Evolutionary conservation across 352 stramenopile genomes (phyloP), one percentile per base, ranked within the genome.

Genomic region (Globisporangium ultimum): DNA sequence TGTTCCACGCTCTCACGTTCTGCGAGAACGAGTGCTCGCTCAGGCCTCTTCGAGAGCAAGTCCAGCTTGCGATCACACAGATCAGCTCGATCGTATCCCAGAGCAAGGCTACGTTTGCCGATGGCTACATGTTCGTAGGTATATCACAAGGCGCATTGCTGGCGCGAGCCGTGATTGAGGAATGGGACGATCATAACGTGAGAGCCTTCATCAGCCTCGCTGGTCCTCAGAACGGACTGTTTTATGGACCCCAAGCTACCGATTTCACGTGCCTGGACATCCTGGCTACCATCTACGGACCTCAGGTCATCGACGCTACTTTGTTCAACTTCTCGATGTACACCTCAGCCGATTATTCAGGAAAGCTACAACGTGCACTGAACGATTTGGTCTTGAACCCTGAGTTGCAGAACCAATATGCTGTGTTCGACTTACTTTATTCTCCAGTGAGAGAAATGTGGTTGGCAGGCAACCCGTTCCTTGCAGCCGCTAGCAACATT

Each of bases 71-170:
- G 20, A 72, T 78, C 54, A 28, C 53, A 1, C 45, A 62, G 47
- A 58, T 77, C 43, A 48, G 41, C 0, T 47, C 15, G 1, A 52
- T 70, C 15, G 52, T 56, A 1, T 41, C 15, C 20, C 64, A 58
- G 20, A 47, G 67, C 42, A 1, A 36, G 0, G 14, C 32, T 0
- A 42, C 40, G 2, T 75, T 64, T 45, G 60, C 57, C 21, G 22
- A 60, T 10, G 70, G 67, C 52, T 78, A 75, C 60, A 51, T 69
- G 51, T 50, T 78, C 41, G 73, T 78, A 20, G 67, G 56, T 12
- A 58, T 75, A 22, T 78, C 70, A 7, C 63, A 68, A 42, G 70
- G 70, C 32, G 67, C 66, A 0, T 20, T 72, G 2, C n/a, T 71
- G 0, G 58, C 64, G 22, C 67, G 70, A 7, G 55, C 43, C 3